These are phyloP conservation scores for Schizothecium vesticola DNA, from an alignment of 495 filamentous ascomycete genomes.

Conservation along the genomic window DNA sequence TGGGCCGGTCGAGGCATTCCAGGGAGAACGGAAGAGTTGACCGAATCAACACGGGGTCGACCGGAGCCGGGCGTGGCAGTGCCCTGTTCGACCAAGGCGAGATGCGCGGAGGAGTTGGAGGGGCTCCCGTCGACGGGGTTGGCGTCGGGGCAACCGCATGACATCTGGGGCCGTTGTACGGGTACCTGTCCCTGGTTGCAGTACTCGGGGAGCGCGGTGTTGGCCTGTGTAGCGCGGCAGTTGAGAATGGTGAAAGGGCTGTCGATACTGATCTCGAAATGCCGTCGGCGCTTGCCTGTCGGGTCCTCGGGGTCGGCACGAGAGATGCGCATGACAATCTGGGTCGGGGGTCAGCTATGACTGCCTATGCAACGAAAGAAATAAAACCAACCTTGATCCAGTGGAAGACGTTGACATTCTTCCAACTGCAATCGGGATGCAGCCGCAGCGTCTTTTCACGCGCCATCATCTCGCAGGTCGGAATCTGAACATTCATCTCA, in stretches of 20 bases:
- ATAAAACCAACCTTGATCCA: conserved; percentile 90
- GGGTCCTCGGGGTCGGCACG: conserved; percentile 78
- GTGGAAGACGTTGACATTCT: conserved; percentile 93
- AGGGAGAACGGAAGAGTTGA: conserved; percentile 17
- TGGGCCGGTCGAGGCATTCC: conserved; percentile 27
- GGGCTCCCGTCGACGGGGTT: conserved; percentile 39
- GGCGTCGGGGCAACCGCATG: conserved; percentile 77
- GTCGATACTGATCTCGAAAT: conserved; percentile 99
- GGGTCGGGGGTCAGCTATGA: conserved; percentile 9
- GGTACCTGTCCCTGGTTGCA: conserved; percentile 52
- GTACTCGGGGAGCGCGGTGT: conserved; percentile 85
- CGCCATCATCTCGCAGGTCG: conserved; percentile 85
- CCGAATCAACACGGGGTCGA: conserved; percentile 19
- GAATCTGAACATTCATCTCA: conserved; percentile 93
- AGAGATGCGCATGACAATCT: conserved; percentile 97
- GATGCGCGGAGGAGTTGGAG: conserved; percentile 24
- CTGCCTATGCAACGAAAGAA: background rate
- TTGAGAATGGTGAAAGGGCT: conserved; percentile 94
- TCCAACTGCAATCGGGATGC: conserved; percentile 93
- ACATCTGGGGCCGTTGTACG: conserved; percentile 41
- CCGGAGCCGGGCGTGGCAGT: conserved; percentile 6
- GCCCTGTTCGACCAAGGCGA: conserved; percentile 25
- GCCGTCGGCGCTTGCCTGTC: conserved; percentile 67
- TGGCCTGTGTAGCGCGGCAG: conserved; percentile 87
- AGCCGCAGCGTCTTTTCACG: conserved; percentile 68